Base-by-base conservation (phyloP, 169 alveolate species). In the Cyclospora cayetanensis region DNA sequence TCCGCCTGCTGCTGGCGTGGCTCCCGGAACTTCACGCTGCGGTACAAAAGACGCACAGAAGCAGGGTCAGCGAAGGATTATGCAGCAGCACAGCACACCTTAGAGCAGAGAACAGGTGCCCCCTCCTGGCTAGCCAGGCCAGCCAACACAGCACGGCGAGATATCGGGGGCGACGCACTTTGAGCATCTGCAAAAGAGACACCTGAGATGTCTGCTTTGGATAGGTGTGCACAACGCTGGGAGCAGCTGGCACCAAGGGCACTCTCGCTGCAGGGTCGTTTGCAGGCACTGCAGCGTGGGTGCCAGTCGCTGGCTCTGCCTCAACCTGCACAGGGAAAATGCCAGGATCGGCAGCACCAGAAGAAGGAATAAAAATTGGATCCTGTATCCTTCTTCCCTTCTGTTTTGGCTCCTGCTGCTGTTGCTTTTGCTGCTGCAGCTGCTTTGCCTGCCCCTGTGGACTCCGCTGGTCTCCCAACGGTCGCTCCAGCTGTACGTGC, bases 361-460 rank as follows among this genome's bases (percentile, higher is more conserved):
- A n/a, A n/a, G n/a, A n/a, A n/a, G n/a, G n/a, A n/a, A n/a, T n/a
- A n/a, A n/a, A n/a, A n/a, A n/a, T n/a, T n/a, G n/a, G n/a, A n/a
- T n/a, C n/a, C n/a, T n/a, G n/a, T n/a, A n/a, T n/a, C n/a, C n/a
- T n/a, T n/a, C n/a, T n/a, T 9, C 37, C 22, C 29, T 31, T 43
- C 80, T 68, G 80, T 50, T 68, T 39, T 43, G 27, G 79, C 77
- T 65, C 52, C 52, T 68, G 80, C 29, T 68, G 80, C 35, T 68
- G 80, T 50, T 68, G 80, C 50, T 68, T 42, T 27, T 68, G 80
- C 80, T 74, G 85, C 85, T 39, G 31, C 31, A 20, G 72, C 72
- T 0, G 72, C 31, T 60, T 12, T 60, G n/a, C 22, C 29, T 31
- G 80, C 80, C 37, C 53, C 80, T 68, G 79, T 43, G 27, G 79